Evolutionary conservation across 2,329 filamentous ascomycete genomes (phyloP), one percentile per base, ranked within the genome.

Genomic region (Ramularia endophylla): DNA sequence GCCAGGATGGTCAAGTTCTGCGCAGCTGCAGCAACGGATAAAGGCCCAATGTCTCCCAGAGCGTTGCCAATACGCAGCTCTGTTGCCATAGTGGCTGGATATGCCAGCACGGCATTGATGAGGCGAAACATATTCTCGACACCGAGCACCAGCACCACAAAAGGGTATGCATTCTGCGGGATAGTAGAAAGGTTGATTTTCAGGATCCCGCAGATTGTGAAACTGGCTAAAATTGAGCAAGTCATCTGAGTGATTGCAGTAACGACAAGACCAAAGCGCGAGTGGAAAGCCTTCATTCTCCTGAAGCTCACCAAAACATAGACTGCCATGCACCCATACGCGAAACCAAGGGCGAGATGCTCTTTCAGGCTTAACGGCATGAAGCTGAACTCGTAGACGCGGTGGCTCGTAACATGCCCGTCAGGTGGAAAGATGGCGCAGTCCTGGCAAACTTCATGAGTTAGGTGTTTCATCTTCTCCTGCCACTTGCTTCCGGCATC

Each of bases 351-450:
- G 28, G 81, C 68, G 17, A 80, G 55, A 36, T 79, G 76, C 58
- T 89, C 85, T 43, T 74, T 70, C 12, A 73, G 61, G 11, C 83
- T 86, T 54, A 89, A 78, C 6, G 85, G 85, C 20, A 78, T 79
- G 57, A 87, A 87, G 45, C 83, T 82, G 57, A 89, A 89, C 61
- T 89, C 82, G 58, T 87, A 88, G 1, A 87, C 69, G 41, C 80
- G 77, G 51, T 74, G 82, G 18, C 66, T 63, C 17, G 65, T 65
- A 25, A 74, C 69, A 15, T 64, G 65, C 7, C 77, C 80, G 49
- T 80, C 71, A 1, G 68, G 56, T 2, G 82, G 80, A 52, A 85
- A 85, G 2, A 86, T 68, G 13, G 75, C 73, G 79, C 83, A 87
- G 44, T 74, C 71, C 25, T 72, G 62, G 2, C 66, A 62, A 41